Percentiles rank a stretch among this genome's conserved stretches.
Evolutionary conservation across 2,329 filamentous ascomycete species (phyloP).

Genomic region (Cordyceps militaris): DNA sequence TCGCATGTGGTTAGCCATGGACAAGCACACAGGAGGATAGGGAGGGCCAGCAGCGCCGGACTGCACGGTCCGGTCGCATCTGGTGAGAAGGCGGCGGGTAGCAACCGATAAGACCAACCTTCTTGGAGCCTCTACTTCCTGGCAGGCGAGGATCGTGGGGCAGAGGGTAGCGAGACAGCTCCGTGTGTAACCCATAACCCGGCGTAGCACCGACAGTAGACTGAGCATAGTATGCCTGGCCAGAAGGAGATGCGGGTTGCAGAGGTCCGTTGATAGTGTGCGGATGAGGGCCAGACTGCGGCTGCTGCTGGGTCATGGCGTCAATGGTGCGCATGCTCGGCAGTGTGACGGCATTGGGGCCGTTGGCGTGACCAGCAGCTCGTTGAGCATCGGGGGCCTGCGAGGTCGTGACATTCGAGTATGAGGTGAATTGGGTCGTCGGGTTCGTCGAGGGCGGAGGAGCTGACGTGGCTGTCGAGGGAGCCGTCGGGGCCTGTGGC

Average conservation of each 20-base stretch:
- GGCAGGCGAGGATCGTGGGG: conserved; percentile 43
- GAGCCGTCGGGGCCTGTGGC: conserved; percentile 15
- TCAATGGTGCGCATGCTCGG: conserved; percentile 38
- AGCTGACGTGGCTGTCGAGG: conserved; percentile 18
- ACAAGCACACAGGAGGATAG: neutral
- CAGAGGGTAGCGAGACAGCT: conserved; percentile 39
- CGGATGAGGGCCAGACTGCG: neutral
- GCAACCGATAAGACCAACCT: conserved; percentile 35
- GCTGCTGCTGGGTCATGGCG: conserved; percentile 22
- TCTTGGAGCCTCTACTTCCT: conserved; percentile 46
- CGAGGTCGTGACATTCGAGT: neutral
- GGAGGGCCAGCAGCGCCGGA: neutral
- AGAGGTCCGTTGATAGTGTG: conserved; percentile 25
- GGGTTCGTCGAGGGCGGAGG: neutral
- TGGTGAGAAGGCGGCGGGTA: conserved; percentile 14
- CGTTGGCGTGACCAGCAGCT: conserved; percentile 19
- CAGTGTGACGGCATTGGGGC: conserved; percentile 27
- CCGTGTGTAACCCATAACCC: conserved; percentile 36
- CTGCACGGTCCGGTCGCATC: neutral
- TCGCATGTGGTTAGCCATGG: neutral
- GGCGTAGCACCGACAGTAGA: conserved; percentile 31
- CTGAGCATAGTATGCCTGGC: conserved; percentile 37
- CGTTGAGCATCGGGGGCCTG: conserved; percentile 1
- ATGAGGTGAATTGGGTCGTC: conserved; percentile 5
- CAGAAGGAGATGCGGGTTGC: conserved; percentile 19